Base-by-base conservation (phyloP, 805 yeast genomes). In the Pichia paraexigua region DNA sequence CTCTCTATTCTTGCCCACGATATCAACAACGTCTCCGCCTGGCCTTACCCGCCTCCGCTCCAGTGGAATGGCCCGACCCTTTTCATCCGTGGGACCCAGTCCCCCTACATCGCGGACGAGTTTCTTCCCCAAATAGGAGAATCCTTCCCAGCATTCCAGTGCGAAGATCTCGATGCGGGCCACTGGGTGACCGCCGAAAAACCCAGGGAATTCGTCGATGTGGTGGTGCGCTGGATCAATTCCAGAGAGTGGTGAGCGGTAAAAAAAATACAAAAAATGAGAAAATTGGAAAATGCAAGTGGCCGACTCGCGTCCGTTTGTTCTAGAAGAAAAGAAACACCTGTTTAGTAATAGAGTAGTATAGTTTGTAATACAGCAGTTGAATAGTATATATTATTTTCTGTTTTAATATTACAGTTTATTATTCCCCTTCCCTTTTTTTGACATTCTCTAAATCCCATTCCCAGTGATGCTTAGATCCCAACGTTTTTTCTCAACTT, bases 131-230 rank as follows among this genome's bases (percentile, higher is more conserved):
- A 78, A 20, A 84, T 89, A 47, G 95, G 91, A 1, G 68, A 71
- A 51, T 87, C 78, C 61, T 92, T 89, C 69, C 97, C 97, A 0
- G 71, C 73, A 25, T 89, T 89, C 61, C 86, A 80, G 54, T 68
- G 87, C 15, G 72, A 78, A 44, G 96, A 86, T 61, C 71, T 94
- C 24, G 83, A 87, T 20, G 79, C 91, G 0, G 97, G 97, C 2
- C 99, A 92, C 66, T 92, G 97, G 96, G 78, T 91, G 17, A 88
- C 88, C 57, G 80, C 88, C 41, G 97, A 92, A 62, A 84, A 85
- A 58, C 96, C 98, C 0, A 59, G 71, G 9, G 95, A 84, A 61
- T 89, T 92, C 56, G 71, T 87, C 24, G 78, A 74, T 3, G 68
- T 70, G 8, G 79, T 87, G 17, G 74, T 30, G n/a, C 24, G 49